These are phyloP conservation scores for Pythium periplocum DNA, from an alignment of 352 stramenopile genomes.

Conservation along the genomic window DNA sequence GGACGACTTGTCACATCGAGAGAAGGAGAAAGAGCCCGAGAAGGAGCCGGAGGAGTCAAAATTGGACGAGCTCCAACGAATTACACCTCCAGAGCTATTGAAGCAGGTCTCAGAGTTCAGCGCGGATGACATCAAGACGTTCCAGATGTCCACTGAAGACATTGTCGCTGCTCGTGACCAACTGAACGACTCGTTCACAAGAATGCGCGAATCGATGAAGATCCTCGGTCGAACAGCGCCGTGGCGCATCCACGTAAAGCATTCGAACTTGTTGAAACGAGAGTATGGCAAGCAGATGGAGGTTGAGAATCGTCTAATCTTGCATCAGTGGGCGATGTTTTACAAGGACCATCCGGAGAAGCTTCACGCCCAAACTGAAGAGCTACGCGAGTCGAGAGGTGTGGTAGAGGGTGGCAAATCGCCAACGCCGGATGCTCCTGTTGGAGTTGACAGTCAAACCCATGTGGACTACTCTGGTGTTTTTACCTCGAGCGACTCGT, in stretches of 20 bases:
- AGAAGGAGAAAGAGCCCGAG: neutral
- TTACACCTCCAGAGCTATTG: slow-evolving; percentile 43
- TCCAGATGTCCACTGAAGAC: slow-evolving; percentile 22
- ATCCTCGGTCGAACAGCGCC: slow-evolving; percentile 46
- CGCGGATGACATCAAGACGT: slow-evolving; percentile 21
- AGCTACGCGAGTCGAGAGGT: neutral
- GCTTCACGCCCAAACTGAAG: slow-evolving; percentile 1
- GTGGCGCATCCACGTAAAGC: slow-evolving; percentile 57
- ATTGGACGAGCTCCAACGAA: slow-evolving; percentile 24
- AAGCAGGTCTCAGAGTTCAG: slow-evolving; percentile 36
- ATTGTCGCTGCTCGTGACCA: slow-evolving; percentile 26
- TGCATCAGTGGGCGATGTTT: slow-evolving; percentile 54
- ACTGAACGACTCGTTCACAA: slow-evolving; percentile 39
- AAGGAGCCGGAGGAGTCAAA: neutral
- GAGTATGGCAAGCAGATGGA: slow-evolving; percentile 44
- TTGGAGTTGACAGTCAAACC: neutral
- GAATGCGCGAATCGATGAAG: slow-evolving; percentile 50
- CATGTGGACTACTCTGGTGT: slow-evolving; percentile 3
- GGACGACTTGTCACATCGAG: too few species aligned
- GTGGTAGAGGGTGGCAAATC: neutral
- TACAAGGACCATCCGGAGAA: slow-evolving; percentile 42
- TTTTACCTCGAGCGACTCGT: slow-evolving; percentile 33
- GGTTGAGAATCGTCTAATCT: slow-evolving; percentile 51
- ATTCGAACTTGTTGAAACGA: slow-evolving; percentile 55
- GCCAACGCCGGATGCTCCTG: neutral